These are phyloP conservation scores for Epichloe typhina DNA, from an alignment of 2,329 filamentous ascomycete species.

Conservation along the genomic window DNA sequence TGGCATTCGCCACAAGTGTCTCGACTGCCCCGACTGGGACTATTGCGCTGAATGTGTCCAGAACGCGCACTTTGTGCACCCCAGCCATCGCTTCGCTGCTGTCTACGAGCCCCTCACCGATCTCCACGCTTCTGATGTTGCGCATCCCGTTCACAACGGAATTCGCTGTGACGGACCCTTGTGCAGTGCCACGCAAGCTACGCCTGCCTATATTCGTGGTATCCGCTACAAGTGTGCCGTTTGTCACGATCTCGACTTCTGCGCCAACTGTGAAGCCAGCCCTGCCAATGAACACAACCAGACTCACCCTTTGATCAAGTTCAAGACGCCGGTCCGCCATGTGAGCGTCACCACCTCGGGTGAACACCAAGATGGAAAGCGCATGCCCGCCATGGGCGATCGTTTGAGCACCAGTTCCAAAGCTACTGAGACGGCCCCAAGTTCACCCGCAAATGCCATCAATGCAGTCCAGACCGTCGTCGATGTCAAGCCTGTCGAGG, in stretches of 20 bases:
- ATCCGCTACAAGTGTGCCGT: constrained; percentile 94
- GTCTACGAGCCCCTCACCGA: constrained; percentile 58
- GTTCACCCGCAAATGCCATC: constrained; percentile 33
- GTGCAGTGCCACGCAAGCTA: constrained; percentile 47
- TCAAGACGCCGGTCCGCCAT: constrained; percentile 82
- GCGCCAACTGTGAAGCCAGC: constrained; percentile 80
- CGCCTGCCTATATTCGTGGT: constrained; percentile 64
- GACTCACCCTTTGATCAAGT: constrained; percentile 94
- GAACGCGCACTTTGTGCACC: constrained; percentile 56
- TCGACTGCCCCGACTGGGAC: constrained; percentile 95
- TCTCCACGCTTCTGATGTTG: constrained; percentile 8
- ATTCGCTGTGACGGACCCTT: constrained; percentile 93
- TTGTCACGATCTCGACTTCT: constrained; percentile 91
- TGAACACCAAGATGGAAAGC: constrained; percentile 56
- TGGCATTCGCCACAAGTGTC: constrained; percentile 90
- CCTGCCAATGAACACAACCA: constrained; percentile 78
- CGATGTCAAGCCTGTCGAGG: constrained; percentile 52
- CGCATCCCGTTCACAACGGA: constrained; percentile 52
- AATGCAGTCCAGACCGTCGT: constrained; percentile 56
- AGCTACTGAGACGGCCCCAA: constrained; percentile 30
- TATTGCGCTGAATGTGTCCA: constrained; percentile 70
- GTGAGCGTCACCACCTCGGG: constrained; percentile 77
- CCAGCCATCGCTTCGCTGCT: constrained; percentile 75
- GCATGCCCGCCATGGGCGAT: constrained; percentile 62
- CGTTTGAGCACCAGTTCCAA: constrained; percentile 28